These are phyloP conservation scores for Stagonosporopsis tanaceti DNA, from an alignment of 2,329 filamentous ascomycete genomes.

Conservation along the genomic window DNA sequence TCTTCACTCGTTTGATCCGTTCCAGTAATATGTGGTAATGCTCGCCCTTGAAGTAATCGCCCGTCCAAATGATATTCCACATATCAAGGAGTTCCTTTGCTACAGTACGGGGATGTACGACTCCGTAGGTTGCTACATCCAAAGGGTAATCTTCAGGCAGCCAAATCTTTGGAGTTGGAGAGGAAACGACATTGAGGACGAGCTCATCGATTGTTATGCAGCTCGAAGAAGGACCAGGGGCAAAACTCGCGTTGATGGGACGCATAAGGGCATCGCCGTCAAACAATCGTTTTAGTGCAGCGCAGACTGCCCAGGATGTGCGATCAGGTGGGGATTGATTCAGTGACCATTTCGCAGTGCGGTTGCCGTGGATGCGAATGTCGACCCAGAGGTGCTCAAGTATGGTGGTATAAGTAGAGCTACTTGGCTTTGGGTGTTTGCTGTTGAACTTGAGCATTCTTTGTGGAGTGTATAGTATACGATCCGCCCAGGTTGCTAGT, in stretches of 20 bases:
- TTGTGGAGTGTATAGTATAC: conserved; percentile 18
- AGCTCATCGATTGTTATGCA: conserved; percentile 40
- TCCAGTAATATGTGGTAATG: conserved; percentile 39
- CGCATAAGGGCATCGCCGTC: conserved; percentile 36
- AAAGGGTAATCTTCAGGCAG: conserved; percentile 31
- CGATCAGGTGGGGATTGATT: conserved; percentile 32
- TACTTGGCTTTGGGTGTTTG: conserved; percentile 5
- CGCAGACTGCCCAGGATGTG: conserved; percentile 47
- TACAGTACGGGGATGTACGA: conserved; percentile 40
- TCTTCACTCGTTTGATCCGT: conserved; percentile 38
- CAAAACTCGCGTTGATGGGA: conserved; percentile 9
- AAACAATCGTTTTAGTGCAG: conserved; percentile 41
- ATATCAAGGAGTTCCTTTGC: conserved; percentile 41
- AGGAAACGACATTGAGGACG: conserved; percentile 42
- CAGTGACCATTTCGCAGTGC: conserved; percentile 28
- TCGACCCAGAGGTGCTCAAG: conserved; percentile 44
- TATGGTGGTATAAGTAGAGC: conserved; percentile 2
- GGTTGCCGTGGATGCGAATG: conserved; percentile 34
- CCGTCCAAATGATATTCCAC: conserved; percentile 46
- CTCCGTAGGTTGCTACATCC: conserved; percentile 26
- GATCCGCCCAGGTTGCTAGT: conserved; percentile 29
- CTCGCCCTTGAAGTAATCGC: conserved; percentile 35
- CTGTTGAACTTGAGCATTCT: conserved; percentile 15
- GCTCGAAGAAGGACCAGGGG: conserved; percentile 10
- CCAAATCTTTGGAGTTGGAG: conserved; percentile 10